A percentile compares a stretch with the other conserved stretches of the same genome.
Conservation (phyloP, 768 basidiomycete species). For the Hebeloma cylindrosporum region DNA sequence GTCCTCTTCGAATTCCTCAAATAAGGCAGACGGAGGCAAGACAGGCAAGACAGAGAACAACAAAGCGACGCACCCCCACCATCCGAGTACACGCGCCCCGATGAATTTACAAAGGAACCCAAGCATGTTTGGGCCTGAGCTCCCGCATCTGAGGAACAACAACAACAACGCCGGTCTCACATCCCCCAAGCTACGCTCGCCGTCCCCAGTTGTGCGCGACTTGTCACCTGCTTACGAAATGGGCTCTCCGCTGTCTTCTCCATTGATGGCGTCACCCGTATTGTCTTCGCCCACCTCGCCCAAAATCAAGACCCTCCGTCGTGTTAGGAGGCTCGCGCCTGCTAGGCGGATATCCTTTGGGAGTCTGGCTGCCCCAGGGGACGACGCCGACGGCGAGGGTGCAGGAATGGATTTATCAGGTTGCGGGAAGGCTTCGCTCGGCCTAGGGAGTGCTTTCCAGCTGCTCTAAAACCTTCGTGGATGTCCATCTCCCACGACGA, state of each 20-base stretch:
- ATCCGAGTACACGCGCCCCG: conserved; percentile 30
- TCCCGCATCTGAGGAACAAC: conserved; percentile 40
- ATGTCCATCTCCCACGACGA: conserved; percentile 1
- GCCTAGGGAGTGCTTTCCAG: conserved; percentile 72
- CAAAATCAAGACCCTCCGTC: conserved; percentile 40
- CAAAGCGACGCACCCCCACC: conserved; percentile 12
- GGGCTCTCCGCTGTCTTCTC: neutral
- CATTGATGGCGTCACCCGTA: neutral
- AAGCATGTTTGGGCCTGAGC: conserved; percentile 66
- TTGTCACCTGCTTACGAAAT: neutral
- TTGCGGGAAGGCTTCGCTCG: conserved; percentile 31
- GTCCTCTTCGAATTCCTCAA: neutral
- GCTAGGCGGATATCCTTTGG: conserved; percentile 70
- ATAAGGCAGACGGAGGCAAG: conserved; percentile 3
- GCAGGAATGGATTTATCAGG: conserved; percentile 28
- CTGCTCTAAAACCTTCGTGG: conserved; percentile 23
- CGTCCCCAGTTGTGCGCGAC: neutral
- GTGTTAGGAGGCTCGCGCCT: conserved; percentile 47
- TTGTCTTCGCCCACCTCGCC: too few species aligned
- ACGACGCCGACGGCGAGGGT: conserved; percentile 38
- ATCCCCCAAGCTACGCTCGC: conserved; percentile 1
- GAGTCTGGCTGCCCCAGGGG: conserved; percentile 39
- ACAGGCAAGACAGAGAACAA: conserved; percentile 13
- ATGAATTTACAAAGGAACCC: conserved; percentile 61
- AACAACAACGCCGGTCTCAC: neutral